Conservation (phyloP, 2,329 filamentous ascomycete species). For the Helotiales sp. region DNA sequence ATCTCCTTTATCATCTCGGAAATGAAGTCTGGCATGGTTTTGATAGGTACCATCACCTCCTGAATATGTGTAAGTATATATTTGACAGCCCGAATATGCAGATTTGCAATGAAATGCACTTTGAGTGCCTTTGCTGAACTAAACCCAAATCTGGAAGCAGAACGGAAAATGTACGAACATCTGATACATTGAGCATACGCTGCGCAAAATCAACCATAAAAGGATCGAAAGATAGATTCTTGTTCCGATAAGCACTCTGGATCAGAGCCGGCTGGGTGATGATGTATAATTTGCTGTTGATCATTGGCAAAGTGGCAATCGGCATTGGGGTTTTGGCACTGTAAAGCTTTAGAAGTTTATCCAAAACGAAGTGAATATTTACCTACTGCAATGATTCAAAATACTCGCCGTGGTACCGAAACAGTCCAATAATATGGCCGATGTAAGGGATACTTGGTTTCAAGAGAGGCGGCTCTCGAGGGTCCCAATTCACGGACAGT, state of each 20-base stretch:
- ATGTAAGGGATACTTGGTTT: conserved; percentile 50
- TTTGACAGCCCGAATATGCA: neutral
- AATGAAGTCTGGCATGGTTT: conserved; percentile 37
- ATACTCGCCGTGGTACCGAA: conserved; percentile 45
- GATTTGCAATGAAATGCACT: neutral
- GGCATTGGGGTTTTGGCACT: conserved; percentile 38
- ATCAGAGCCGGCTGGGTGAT: conserved; percentile 49
- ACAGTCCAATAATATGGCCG: conserved; percentile 52
- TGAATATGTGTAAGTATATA: neutral
- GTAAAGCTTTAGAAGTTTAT: neutral
- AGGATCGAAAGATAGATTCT: conserved; percentile 50
- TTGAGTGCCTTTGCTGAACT: neutral
- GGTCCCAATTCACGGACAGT: conserved; percentile 33
- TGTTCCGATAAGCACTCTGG: conserved; percentile 47
- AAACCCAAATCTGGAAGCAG: neutral
- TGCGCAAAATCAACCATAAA: conserved; percentile 48
- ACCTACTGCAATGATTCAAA: conserved; percentile 45
- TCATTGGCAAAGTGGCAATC: conserved; percentile 53
- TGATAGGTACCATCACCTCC: conserved; percentile 40
- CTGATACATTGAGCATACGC: conserved; percentile 45
- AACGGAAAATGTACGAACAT: conserved; percentile 3
- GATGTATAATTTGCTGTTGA: conserved; percentile 51
- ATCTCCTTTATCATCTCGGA: conserved; percentile 44
- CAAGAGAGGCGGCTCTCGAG: conserved; percentile 50
- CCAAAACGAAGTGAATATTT: neutral